Conservation (phyloP, 176 grass and related monocot species). For the Tillandsia fasciculata region DNA sequence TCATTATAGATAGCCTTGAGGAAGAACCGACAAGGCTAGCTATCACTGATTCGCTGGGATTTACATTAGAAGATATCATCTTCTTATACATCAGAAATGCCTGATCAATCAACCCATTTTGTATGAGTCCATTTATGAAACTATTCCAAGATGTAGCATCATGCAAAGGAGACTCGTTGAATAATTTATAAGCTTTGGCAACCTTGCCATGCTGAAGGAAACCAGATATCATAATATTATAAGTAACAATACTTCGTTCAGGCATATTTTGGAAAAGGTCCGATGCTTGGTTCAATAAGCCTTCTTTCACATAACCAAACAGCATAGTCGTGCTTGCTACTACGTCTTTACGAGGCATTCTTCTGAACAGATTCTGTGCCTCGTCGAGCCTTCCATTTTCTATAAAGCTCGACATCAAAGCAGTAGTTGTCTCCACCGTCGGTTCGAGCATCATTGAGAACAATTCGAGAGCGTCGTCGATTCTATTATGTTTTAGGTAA, state of each 20-base stretch:
- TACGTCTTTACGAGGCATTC: conserved; percentile 34
- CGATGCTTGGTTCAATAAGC: conserved; percentile 35
- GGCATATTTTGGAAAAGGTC: conserved; percentile 43
- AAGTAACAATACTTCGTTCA: conserved; percentile 37
- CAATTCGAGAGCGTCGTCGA: conserved; percentile 34
- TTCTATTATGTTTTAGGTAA: conserved; percentile 48
- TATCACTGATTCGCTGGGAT: conserved; percentile 36
- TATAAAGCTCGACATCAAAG: conserved; percentile 50
- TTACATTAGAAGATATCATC: conserved; percentile 42
- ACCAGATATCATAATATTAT: conserved; percentile 58
- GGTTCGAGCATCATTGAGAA: conserved; percentile 54
- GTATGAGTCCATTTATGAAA: conserved; percentile 42
- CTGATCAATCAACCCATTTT: conserved; percentile 39
- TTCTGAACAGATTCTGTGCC: conserved; percentile 41
- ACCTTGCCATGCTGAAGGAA: conserved; percentile 45
- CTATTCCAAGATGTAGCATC: conserved; percentile 44
- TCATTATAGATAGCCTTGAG: conserved; percentile 34
- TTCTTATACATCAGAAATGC: conserved; percentile 39
- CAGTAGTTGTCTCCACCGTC: conserved; percentile 43
- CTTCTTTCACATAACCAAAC: conserved; percentile 62
- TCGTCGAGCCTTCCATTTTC: conserved; percentile 46
- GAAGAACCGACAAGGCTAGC: conserved; percentile 48
- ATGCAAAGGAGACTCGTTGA: conserved; percentile 32
- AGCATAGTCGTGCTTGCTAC: conserved; percentile 47
- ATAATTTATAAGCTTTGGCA: conserved; percentile 55